A percentile compares a stretch with the other conserved stretches of the same genome.
These are phyloP conservation scores for Suillus ampliporus DNA, from an alignment of 768 basidiomycete species.

Conservation along the genomic window DNA sequence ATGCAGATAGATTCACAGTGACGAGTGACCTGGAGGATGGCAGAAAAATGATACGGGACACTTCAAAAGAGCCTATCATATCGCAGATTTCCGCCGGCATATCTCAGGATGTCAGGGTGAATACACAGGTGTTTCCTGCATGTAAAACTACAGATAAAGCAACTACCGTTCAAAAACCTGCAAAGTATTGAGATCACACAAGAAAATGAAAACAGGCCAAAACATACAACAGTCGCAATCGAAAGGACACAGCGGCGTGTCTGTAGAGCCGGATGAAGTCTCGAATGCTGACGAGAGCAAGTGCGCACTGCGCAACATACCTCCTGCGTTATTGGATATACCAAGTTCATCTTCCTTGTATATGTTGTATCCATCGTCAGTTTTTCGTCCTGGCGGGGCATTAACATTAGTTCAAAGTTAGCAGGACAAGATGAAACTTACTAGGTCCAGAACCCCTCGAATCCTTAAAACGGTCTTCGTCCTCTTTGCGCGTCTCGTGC, in stretches of 20 bases:
- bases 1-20: not conserved
- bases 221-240: conserved; percentile 87
- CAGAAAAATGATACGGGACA: not conserved
- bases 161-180: conserved; percentile 34
- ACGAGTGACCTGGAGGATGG: not conserved
- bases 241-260: conserved; percentile 85
- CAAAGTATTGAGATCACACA: conserved; percentile 1
- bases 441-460: conserved; percentile 76
- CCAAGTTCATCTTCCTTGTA: conserved; percentile 87
- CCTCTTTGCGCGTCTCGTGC: conserved; percentile 33
- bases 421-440: conserved; percentile 44
- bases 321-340: conserved; percentile 70
- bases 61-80: not conserved
- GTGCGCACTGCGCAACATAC: conserved; percentile 46
- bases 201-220: not conserved
- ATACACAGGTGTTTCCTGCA: conserved; percentile 10
- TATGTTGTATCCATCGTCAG: conserved; percentile 79
- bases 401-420: conserved; percentile 17
- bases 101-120: not conserved
- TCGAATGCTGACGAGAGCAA: conserved; percentile 20
- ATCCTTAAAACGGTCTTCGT: conserved; percentile 65
- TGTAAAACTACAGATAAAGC: conserved; percentile 3
- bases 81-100: too few relatives aligned
- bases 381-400: conserved; percentile 65
- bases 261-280: conserved; percentile 46